Conservation (phyloP, 1,284 basidiomycete genomes). For the Moniliophthora roreri region DNA sequence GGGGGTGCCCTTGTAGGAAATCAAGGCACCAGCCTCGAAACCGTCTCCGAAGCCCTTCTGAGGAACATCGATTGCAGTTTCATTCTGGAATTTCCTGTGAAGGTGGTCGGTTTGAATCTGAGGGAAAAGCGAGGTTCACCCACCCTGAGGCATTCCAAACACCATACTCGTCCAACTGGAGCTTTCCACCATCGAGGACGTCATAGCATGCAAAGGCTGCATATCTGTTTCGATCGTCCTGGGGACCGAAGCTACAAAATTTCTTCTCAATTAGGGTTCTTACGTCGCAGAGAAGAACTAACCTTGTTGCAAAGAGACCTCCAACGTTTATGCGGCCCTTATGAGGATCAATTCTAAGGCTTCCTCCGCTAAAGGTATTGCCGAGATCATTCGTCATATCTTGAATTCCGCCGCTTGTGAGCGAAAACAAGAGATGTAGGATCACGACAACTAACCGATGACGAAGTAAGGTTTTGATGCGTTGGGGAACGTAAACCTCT, state of each 20-base stretch:
- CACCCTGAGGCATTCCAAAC: constrained; percentile 65
- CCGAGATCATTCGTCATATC: constrained; percentile 68
- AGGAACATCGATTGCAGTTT: constrained; percentile 58
- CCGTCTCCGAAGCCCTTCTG: constrained; percentile 58
- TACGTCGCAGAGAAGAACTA: background rate
- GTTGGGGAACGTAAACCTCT: constrained; percentile 65
- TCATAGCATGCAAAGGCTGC: constrained; percentile 71
- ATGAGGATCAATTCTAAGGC: constrained; percentile 57
- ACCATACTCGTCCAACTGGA: constrained; percentile 60
- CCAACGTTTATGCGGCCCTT: constrained; percentile 60
- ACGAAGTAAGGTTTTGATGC: constrained; percentile 63
- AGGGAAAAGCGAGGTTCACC: constrained; percentile 23
- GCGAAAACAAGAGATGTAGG: background rate
- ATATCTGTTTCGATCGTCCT: constrained; percentile 44
- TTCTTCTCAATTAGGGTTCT: no score
- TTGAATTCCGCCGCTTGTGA: background rate
- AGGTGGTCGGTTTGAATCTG: constrained; percentile 43
- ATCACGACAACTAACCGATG: constrained; percentile 9
- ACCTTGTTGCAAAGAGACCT: constrained; percentile 65
- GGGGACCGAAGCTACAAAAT: constrained; percentile 54
- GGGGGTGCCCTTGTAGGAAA: constrained; percentile 52
- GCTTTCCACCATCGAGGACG: constrained; percentile 56
- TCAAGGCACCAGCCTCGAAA: constrained; percentile 66
- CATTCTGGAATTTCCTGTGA: constrained; percentile 62
- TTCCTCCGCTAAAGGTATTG: constrained; percentile 58